Conservation (phyloP, 2,329 filamentous ascomycete genomes). For the Claviceps quebecensis region DNA sequence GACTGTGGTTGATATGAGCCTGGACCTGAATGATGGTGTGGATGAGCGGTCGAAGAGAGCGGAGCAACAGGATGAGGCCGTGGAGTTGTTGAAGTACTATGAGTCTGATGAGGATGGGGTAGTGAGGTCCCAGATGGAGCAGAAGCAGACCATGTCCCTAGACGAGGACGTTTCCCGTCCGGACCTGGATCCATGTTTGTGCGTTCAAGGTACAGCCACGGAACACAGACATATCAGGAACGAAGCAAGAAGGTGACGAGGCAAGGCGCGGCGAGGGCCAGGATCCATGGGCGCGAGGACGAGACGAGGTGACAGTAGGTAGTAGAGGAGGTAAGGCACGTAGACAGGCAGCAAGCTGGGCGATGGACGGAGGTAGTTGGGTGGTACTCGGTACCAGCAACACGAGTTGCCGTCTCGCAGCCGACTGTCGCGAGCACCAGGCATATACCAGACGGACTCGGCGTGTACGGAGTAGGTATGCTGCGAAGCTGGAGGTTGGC, state of each 20-base stretch:
- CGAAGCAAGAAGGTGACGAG: constrained; percentile 18
- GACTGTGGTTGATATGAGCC: constrained; percentile 29
- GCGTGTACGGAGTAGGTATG: background rate
- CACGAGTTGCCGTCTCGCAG: background rate
- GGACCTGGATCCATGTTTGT: constrained; percentile 46
- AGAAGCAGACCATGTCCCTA: constrained; percentile 34
- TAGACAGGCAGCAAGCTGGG: background rate
- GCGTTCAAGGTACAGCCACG: constrained; percentile 21
- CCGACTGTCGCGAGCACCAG: background rate
- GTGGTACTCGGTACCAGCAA: background rate
- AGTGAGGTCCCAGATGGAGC: constrained; percentile 33
- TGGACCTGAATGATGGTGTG: constrained; percentile 14
- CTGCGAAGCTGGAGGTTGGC: background rate
- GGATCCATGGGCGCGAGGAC: constrained; percentile 12
- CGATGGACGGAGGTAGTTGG: background rate
- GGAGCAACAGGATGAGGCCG: constrained; percentile 8
- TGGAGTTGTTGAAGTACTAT: constrained; percentile 18
- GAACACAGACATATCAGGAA: constrained; percentile 21
- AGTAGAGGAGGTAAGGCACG: background rate
- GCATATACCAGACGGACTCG: background rate
- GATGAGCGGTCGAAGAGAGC: constrained; percentile 10
- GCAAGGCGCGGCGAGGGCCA: constrained; percentile 24
- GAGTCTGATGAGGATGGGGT: constrained; percentile 23
- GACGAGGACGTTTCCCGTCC: constrained; percentile 45
- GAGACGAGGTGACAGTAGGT: constrained; percentile 9